phyloP scores from a whole-genome alignment of 1,284 basidiomycete genomes.

The Malassezia arunalokei region DNA sequence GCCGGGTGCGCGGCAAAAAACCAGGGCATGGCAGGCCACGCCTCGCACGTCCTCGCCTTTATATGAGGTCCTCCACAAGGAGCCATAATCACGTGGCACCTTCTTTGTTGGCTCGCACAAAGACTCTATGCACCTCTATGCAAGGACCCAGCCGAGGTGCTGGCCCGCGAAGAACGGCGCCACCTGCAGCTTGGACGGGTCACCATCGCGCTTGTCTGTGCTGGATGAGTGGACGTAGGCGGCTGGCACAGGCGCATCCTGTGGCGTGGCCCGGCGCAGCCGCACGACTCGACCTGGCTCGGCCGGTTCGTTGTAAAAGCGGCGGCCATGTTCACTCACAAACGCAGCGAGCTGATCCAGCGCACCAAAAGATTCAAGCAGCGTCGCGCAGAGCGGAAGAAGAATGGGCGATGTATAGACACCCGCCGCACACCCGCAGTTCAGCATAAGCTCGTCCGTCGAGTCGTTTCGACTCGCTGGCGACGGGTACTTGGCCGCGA shows the following conservation, averaged over 20 bases:
- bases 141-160: constrained; percentile 67
- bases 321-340: constrained; percentile 35
- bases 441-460: constrained; percentile 20
- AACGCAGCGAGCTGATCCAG: constrained; percentile 36
- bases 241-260: constrained; percentile 19
- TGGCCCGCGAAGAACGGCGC: constrained; percentile 88
- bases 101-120: not conserved
- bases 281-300: constrained; percentile 16
- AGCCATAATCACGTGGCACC: not conserved
- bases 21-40: not conserved
- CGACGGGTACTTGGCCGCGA: constrained; percentile 61
- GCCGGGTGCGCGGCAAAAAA: constrained; percentile 2
- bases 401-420: constrained; percentile 44
- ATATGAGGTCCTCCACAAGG: not conserved
- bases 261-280: constrained; percentile 19
- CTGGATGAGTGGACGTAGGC: constrained; percentile 31
- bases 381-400: constrained; percentile 40
- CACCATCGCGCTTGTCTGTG: constrained; percentile 17
- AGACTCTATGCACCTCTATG: not conserved
- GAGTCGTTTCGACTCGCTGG: constrained; percentile 18
- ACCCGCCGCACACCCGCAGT: constrained; percentile 42
- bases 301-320: constrained; percentile 31
- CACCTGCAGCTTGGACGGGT: constrained; percentile 50
- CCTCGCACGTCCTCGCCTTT: not conserved
- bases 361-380: constrained; percentile 42